A percentile compares a stretch with the other conserved stretches of the same genome.
phyloP scores from a whole-genome alignment of 2,329 filamentous ascomycete species.

The Amylocarpus encephaloides region DNA sequence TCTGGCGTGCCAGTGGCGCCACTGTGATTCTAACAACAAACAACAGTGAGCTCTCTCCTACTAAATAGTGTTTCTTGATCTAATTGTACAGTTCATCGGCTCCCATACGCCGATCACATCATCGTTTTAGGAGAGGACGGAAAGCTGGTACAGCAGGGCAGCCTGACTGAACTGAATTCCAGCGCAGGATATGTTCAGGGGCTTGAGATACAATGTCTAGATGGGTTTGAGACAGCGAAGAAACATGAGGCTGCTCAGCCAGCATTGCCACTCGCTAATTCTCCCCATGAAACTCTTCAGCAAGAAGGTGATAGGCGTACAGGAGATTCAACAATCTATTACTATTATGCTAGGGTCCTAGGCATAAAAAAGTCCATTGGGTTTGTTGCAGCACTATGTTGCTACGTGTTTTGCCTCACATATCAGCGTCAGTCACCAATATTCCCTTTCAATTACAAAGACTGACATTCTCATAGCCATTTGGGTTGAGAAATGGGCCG shows the following conservation, averaged over 20 bases:
- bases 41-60: not conserved
- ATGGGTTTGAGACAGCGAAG: no score
- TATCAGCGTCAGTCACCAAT: not conserved
- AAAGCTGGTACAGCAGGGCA: conserved; percentile 32
- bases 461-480: conserved; percentile 20
- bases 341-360: conserved; percentile 15
- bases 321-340: conserved; percentile 24
- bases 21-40: conserved; percentile 33
- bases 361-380: no score
- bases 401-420: not conserved
- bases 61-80: not conserved
- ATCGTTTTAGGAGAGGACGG: conserved; percentile 32
- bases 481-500: conserved; percentile 33
- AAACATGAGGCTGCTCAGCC: no score
- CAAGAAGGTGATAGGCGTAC: conserved; percentile 9
- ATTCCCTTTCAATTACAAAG: not conserved
- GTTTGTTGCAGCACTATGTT: not conserved
- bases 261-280: no score
- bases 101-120: conserved; percentile 35
- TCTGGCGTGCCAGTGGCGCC: conserved; percentile 20
- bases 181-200: conserved; percentile 33
- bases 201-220: not conserved
- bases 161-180: conserved; percentile 30
- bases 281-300: no score
- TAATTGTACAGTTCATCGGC: conserved; percentile 7